Base-by-base conservation (phyloP, 1,284 basidiomycete genomes). In the Cutaneotrichosporon sp. region DNA sequence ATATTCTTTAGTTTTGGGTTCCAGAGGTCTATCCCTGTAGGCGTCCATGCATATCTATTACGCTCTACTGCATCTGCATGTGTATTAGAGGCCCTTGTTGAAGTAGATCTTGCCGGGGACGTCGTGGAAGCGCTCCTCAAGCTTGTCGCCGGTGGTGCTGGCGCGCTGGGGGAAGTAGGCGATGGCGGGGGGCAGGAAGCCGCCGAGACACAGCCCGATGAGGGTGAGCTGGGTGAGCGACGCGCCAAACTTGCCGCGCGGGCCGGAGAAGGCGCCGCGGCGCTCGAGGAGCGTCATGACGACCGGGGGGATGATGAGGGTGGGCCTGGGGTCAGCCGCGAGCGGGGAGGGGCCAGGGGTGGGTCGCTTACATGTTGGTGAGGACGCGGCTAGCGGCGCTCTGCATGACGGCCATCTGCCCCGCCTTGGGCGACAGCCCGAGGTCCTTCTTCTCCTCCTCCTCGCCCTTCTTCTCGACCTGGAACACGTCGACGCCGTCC, bases 141-240 rank as follows among this genome's bases (percentile, higher is more conserved):
- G 73, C 63, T 77, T 78, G 27, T 74, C 70, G 14, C 80, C 74
- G 51, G 70, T 66, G 33, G 82, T 80, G 6, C 63, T 63, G 0
- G 80, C 82, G 14, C 79, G 72, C 64, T 83, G 82, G 6, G 83
- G 83, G 74, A 83, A 84, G 64, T 81, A 80, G 13, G 83, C 83
- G 66, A 84, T 83, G n/a, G 83, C 82, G 8, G 83, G 83, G 1
- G 83, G 83, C 0, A 84, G 74, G 78, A 83, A 84, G 54, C 82
- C 67, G 53, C 82, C 80, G 16, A 84, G 76, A 2, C 79, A 81
- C 1, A 81, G 67, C 6, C 83, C 83, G 71, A 84, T 80, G 43
- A 77, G 65, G n/a, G 78, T 74, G 9, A 82, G 70, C 58, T 81
- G 75, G 11, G 79, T 75, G n/a, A 78, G 52, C 16, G 60, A 76